Evolutionary conservation across 176 grass and related monocot genomes (phyloP).

Genomic region (Oryza glaberrima): DNA sequence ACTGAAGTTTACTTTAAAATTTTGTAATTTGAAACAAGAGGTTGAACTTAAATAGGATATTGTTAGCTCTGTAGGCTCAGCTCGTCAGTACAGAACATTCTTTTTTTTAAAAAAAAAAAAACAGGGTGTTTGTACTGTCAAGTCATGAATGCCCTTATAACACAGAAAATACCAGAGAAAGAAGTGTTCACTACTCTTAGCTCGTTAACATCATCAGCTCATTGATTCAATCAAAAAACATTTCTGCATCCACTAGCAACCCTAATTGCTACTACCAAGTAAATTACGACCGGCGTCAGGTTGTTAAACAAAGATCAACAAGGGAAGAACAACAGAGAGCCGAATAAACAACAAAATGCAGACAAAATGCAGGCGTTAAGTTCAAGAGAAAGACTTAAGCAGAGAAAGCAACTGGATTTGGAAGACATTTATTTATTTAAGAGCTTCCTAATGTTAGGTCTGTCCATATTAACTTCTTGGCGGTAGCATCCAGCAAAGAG

Average conservation of each 20-base stretch:
- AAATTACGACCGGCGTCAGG: neutral
- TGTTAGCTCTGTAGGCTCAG: neutral
- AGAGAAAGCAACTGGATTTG: neutral
- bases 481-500: neutral
- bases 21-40: neutral
- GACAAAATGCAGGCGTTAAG: slow-evolving; percentile 19
- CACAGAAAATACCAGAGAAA: neutral
- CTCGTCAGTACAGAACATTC: neutral
- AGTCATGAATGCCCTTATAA: neutral
- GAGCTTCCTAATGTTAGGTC: neutral
- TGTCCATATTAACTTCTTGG: neutral
- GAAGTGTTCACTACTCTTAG: neutral
- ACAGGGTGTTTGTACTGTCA: neutral
- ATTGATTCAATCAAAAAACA: neutral
- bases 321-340: neutral
- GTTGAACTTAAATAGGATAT: neutral
- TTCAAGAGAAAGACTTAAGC: neutral
- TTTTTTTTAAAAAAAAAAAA: neutral
- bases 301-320: neutral
- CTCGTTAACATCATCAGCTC: neutral
- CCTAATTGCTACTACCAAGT: neutral
- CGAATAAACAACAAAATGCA: neutral
- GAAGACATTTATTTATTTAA: neutral
- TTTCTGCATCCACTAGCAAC: neutral
- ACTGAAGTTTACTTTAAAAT: neutral